These are phyloP conservation scores for Peniophora sp. DNA, from an alignment of 1,284 basidiomycete species.

Conservation along the genomic window DNA sequence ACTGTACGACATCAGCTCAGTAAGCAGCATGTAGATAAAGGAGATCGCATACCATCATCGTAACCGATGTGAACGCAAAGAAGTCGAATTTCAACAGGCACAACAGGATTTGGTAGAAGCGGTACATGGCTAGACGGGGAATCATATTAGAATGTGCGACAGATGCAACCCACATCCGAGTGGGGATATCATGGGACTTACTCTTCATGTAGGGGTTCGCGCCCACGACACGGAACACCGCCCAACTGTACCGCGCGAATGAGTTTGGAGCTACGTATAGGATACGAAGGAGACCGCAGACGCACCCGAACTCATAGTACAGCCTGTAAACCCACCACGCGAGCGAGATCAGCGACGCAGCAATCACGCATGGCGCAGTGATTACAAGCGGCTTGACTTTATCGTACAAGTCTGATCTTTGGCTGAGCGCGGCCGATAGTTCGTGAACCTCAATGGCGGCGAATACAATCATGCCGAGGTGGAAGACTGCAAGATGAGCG, in stretches of 20 bases:
- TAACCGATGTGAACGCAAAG: conserved; percentile 81
- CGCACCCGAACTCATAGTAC: conserved; percentile 40
- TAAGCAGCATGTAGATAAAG: conserved; percentile 10
- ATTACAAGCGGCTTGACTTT: conserved; percentile 35
- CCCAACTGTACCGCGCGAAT: conserved; percentile 45
- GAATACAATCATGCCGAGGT: conserved; percentile 62
- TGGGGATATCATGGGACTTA: conserved; percentile 24
- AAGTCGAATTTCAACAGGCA: conserved; percentile 85
- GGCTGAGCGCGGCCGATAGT: conserved; percentile 52
- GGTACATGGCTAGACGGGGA: conserved; percentile 60
- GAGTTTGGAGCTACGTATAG: not conserved
- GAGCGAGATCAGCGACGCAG: conserved; percentile 26
- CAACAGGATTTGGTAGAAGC: conserved; percentile 77
- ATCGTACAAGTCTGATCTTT: conserved; percentile 25
- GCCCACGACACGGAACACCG: conserved; percentile 79
- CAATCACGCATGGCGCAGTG: conserved; percentile 31
- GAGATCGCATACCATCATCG: conserved; percentile 58
- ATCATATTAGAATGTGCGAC: not conserved
- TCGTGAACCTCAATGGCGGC: conserved; percentile 70
- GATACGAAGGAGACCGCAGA: not conserved
- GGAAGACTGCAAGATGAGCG: conserved; percentile 47
- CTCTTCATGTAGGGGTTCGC: conserved; percentile 76
- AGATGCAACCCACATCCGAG: too few species aligned
- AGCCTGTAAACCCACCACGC: conserved; percentile 31
- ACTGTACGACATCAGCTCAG: conserved; percentile 26